Evolutionary conservation across 2,329 filamentous ascomycete species (phyloP), one percentile per base, ranked within the genome.

Genomic region (Acrodontium crateriforme): DNA sequence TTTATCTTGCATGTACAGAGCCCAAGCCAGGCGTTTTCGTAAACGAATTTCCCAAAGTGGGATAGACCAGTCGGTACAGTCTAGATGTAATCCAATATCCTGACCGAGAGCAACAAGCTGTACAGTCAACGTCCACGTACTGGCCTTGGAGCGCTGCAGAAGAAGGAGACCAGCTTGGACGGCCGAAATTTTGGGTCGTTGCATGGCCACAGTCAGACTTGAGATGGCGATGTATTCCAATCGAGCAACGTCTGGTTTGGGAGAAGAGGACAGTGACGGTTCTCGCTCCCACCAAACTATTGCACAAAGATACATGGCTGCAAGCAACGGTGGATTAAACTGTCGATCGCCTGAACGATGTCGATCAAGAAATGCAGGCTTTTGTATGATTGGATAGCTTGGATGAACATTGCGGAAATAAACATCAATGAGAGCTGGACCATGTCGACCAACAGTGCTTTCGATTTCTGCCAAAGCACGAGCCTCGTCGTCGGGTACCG

Each of bases 1-100:
- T 53, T 81, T 91, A 55, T 94, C 85, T 56, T 93, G 83, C 77
- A 91, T 87, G 51, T 89, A 92, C 27, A 92, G 56, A 2, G 81
- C 84, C 84, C 85, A 93, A 1, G 82, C 83, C 22, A 93, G 68
- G 26, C 85, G 71, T 51, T 87, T 89, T 35, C 85, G 69, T 33
- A 93, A 54, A 0, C 82, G 79, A 42, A 79, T 78, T 53, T 93
- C 84, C 83, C 84, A 93, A 0, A 67, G 66, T 16, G 84, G 81
- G 29, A 93, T 87, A 36, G 81, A 81, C 85, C 85, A 93, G 28
- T 65, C 64, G 4, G 77, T 72, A 57, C 83, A 92, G 54, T 93
- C 83, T 21, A 92, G 71, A 51, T 94, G 84, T 20, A 94, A 61
- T 25, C 85, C 85, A 3, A 94, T 66, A 52, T 93, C 83, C 52